phyloP scores from a whole-genome alignment of 371 early-diverging fungal genomes.

The Catenaria anguillulae region DNA sequence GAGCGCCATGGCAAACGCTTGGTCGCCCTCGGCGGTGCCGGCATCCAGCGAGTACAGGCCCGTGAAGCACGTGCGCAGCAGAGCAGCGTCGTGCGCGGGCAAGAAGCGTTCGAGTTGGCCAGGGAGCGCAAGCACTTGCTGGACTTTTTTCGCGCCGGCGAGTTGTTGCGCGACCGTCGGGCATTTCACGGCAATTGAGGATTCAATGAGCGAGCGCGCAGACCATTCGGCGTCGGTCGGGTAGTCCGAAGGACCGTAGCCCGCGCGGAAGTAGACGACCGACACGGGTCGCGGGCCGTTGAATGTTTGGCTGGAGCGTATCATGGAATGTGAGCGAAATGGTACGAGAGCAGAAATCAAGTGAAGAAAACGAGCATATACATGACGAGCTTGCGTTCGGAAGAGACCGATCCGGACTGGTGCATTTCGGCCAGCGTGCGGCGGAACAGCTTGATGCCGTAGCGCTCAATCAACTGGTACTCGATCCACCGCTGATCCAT shows the following conservation, averaged over 20 bases:
- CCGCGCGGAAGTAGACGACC: constrained; percentile 82
- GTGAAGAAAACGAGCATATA: no score
- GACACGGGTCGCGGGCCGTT: constrained; percentile 61
- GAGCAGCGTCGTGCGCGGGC: constrained; percentile 20
- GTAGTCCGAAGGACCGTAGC: constrained; percentile 82
- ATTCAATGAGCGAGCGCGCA: constrained; percentile 65
- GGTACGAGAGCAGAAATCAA: background rate
- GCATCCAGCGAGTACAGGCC: constrained; percentile 78
- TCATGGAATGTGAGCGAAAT: constrained; percentile 1
- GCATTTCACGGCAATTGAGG: constrained; percentile 69
- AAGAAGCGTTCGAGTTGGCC: constrained; percentile 58
- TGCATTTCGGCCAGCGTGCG: constrained; percentile 31
- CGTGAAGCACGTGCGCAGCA: constrained; percentile 62
- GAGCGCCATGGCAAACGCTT: constrained; percentile 52
- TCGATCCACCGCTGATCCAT: constrained; percentile 92
- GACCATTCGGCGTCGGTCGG: constrained; percentile 71
- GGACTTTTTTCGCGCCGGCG: constrained; percentile 91
- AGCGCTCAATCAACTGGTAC: constrained; percentile 57
- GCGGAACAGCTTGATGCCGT: constrained; percentile 20
- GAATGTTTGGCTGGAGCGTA: constrained; percentile 16
- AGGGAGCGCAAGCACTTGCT: constrained; percentile 73
- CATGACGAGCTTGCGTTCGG: constrained; percentile 4
- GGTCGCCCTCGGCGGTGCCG: constrained; percentile 38
- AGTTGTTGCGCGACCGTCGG: constrained; percentile 84
- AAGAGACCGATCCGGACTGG: constrained; percentile 17